Conservation (phyloP, 2,329 filamentous ascomycete genomes). For the Pseudomassariella vexata region DNA sequence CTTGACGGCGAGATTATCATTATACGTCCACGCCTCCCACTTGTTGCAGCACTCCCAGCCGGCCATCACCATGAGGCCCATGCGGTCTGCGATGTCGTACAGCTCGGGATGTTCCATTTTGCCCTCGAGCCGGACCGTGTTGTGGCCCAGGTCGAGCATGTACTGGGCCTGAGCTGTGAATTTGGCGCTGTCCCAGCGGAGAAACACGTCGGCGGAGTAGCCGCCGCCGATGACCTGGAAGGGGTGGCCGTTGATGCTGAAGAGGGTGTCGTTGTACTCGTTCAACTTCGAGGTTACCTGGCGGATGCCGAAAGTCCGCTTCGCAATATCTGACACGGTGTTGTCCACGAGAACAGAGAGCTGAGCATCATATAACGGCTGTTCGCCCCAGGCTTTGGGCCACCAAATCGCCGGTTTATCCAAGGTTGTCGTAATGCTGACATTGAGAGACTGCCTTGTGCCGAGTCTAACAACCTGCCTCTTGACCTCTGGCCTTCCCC, state of each 20-base stretch:
- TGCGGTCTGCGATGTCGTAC: conserved; percentile 51
- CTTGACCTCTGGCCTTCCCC: conserved; percentile 17
- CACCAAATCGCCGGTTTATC: conserved; percentile 51
- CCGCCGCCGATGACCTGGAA: conserved; percentile 58
- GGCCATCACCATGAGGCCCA: conserved; percentile 56
- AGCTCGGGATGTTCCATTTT: conserved; percentile 59
- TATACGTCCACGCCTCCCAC: conserved; percentile 61
- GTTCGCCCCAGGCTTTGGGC: conserved; percentile 53
- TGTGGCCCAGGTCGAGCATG: conserved; percentile 55
- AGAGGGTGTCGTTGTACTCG: conserved; percentile 46
- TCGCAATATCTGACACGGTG: conserved; percentile 24
- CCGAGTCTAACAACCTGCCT: conserved; percentile 29
- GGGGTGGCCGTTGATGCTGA: conserved; percentile 47
- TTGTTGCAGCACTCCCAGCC: conserved; percentile 66
- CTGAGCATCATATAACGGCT: conserved; percentile 41
- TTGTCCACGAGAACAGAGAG: conserved; percentile 20
- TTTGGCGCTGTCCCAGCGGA: conserved; percentile 46
- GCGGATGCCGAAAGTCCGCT: conserved; percentile 44
- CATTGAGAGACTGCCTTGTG: conserved; percentile 29
- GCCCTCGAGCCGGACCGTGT: conserved; percentile 58
- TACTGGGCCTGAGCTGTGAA: conserved; percentile 45
- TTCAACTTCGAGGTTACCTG: conserved; percentile 48
- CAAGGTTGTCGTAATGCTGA: conserved; percentile 32
- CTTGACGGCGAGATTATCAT: conserved; percentile 40
- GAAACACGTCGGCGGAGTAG: conserved; percentile 56